These are phyloP conservation scores for Saccharum hybrid DNA, from an alignment of 202 grass and related monocot genomes.

Conservation along the genomic window DNA sequence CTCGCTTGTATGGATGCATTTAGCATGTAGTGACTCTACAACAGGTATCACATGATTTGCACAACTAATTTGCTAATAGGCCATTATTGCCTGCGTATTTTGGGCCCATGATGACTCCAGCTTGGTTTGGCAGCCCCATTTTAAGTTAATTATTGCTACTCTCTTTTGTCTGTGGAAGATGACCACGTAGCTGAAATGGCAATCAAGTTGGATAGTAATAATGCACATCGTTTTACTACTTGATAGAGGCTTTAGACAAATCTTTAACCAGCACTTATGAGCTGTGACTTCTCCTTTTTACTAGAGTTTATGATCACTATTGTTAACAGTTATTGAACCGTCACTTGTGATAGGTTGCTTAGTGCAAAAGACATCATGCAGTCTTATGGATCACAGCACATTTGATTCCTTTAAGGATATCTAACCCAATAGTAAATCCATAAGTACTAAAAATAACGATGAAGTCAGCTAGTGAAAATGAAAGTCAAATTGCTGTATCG, in stretches of 20 bases:
- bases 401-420: conserved; percentile 5
- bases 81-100: conserved; percentile 40
- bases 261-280: background rate
- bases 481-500: conserved; percentile 4
- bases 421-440: background rate
- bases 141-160: background rate
- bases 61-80: conserved; percentile 28
- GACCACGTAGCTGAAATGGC: background rate
- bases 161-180: conserved; percentile 19
- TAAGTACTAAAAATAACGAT: background rate
- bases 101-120: conserved; percentile 38
- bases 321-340: background rate
- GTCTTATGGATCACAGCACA: background rate
- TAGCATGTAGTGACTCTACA: conserved; percentile 27
- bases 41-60: conserved; percentile 29
- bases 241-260: conserved; percentile 7
- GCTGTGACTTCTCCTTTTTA: background rate
- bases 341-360: conserved; percentile 10
- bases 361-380: conserved; percentile 13
- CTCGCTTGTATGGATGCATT: conserved; percentile 26
- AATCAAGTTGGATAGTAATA: conserved; percentile 4
- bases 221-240: conserved; percentile 27
- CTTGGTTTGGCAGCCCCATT: conserved; percentile 30
- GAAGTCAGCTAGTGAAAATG: background rate
- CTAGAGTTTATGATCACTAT: background rate